Base-by-base conservation (phyloP, 75 land plant genomes). In the Gnetum montanum region DNA sequence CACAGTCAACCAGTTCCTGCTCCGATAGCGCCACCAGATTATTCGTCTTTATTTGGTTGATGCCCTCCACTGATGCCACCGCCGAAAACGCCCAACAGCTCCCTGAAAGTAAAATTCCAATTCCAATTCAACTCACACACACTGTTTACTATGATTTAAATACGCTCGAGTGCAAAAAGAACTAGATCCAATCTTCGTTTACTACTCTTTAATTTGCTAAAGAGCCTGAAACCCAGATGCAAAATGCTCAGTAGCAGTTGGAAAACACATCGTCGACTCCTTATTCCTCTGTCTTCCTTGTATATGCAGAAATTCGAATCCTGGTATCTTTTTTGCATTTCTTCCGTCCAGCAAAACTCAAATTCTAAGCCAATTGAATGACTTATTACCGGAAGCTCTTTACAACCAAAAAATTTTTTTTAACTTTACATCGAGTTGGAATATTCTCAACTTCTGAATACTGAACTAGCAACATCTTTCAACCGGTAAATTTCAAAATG, bases 31-130 rank as follows among this genome's bases (percentile, higher is more conserved):
- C 46, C 24, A 76, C 48, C 6, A 82, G 45, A 1, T 68, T 46
- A 0, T 79, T 79, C 3, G 74, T 84, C 6, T 59, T 68, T 44
- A 85, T 85, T 51, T 79, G 36, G 49, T 78, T 85, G 3, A 83
- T 79, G 16, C 90, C 82, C 61, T 85, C 90, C 4, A 85, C 78
- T 0, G 90, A 76, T 16, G 62, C 86, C 27, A 81, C 36, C 1
- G 86, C 41, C 0, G 90, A 78, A 57, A 85, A 85, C 1, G 90
- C 90, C 90, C 90, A 85, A 47, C 90, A 85, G 31, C 86, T 70
- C 51, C 90, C 90, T 85, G 46, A 34, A 62, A 34, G 38, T n/a
- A 3, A 22, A 50, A 34, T 48, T n/a, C n/a, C n/a, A n/a, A n/a
- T n/a, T n/a, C 8, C 6, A 6, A 6, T 19, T 19, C 49, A 47